Evolutionary conservation across 352 stramenopile genomes (phyloP).

Genomic region (Phytophthora uliginosa): DNA sequence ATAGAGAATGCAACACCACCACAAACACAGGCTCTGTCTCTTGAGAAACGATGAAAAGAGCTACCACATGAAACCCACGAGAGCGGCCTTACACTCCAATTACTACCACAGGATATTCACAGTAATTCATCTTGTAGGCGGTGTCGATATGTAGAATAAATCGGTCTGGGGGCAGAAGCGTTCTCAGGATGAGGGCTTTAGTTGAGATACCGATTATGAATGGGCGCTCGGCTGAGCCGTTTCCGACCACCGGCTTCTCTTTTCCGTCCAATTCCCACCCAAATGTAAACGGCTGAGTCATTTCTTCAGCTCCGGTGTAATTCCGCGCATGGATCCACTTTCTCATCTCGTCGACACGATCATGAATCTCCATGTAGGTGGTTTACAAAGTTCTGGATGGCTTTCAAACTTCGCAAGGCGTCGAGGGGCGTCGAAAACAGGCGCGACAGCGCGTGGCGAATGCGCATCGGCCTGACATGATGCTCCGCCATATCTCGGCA

Average conservation of each 20-base stretch:
- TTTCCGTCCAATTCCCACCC: neutral
- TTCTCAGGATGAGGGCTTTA: neutral
- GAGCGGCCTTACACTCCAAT: conserved; percentile 1
- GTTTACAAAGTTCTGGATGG: conserved; percentile 17
- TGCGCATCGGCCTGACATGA: neutral
- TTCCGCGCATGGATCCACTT: neutral
- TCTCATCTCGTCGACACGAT: conserved; percentile 3
- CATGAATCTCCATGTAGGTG: conserved; percentile 8
- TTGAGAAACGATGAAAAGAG: conserved; percentile 13
- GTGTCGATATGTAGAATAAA: conserved; percentile 5
- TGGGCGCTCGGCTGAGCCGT: conserved; percentile 7
- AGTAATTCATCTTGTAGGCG: conserved; percentile 14
- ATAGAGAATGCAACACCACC: neutral
- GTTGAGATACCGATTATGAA: conserved; percentile 7
- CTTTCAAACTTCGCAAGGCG: neutral
- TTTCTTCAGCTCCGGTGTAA: neutral
- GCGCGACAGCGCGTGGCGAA: conserved; percentile 3
- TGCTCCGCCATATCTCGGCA: conserved; percentile 2
- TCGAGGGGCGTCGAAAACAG: conserved; percentile 3
- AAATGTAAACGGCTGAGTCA: conserved; percentile 9
- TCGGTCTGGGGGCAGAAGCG: neutral
- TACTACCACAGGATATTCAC: conserved; percentile 11
- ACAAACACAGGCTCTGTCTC: neutral
- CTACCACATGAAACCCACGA: neutral
- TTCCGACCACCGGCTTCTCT: neutral